A percentile compares a stretch with the other conserved stretches of the same genome.
These are phyloP conservation scores for Lactuca saligna DNA, from an alignment of 129 eudicot species.

Conservation along the genomic window DNA sequence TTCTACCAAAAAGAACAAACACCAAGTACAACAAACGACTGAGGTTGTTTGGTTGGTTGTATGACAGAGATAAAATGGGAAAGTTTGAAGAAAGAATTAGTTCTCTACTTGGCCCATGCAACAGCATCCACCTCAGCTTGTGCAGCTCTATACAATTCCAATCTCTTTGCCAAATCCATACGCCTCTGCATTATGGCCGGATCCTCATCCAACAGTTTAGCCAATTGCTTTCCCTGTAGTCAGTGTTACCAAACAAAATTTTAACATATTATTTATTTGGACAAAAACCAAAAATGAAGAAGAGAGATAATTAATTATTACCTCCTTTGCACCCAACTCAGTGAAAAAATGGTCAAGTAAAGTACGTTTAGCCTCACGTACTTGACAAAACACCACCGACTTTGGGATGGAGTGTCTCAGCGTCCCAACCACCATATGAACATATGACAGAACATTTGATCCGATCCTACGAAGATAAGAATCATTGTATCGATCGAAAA, in stretches of 20 bases:
- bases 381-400: constrained; percentile 92
- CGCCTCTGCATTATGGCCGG: constrained; percentile 95
- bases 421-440: constrained; percentile 84
- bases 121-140: constrained; percentile 91
- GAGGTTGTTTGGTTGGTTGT: background rate
- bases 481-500: constrained; percentile 88
- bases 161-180: constrained; percentile 69
- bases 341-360: constrained; percentile 93
- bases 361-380: constrained; percentile 95
- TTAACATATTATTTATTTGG: too few species aligned
- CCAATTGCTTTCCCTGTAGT: constrained; percentile 77
- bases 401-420: constrained; percentile 91
- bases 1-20: constrained; percentile 14
- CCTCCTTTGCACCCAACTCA: constrained; percentile 90
- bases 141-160: constrained; percentile 86
- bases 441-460: constrained; percentile 87
- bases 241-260: background rate
- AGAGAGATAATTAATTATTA: constrained; percentile 9
- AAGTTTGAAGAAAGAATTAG: background rate
- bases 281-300: background rate
- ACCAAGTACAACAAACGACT: constrained; percentile 15
- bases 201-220: constrained; percentile 86
- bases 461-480: constrained; percentile 91
- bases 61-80: too few species aligned
- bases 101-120: constrained; percentile 83